These are phyloP conservation scores for Daldinia vernicosa DNA, from an alignment of 495 filamentous ascomycete species.

Conservation along the genomic window DNA sequence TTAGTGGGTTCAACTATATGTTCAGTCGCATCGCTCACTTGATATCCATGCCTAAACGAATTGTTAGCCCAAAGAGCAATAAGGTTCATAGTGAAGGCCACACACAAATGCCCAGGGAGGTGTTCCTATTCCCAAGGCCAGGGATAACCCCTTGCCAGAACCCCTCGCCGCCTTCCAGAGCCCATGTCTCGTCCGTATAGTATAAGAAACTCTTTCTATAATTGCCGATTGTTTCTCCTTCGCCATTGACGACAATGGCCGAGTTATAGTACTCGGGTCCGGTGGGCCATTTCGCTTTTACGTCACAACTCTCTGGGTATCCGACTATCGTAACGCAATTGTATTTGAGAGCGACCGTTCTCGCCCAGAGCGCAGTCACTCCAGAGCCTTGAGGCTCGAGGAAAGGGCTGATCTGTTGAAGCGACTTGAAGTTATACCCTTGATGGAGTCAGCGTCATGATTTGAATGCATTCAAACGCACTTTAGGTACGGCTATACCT, in stretches of 20 bases:
- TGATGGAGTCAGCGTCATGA: constrained; percentile 21
- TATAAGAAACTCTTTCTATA: constrained; percentile 93
- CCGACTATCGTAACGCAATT: constrained; percentile 86
- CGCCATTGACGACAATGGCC: constrained; percentile 76
- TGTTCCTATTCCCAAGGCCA: constrained; percentile 65
- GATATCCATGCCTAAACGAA: constrained; percentile 68
- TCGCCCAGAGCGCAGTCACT: constrained; percentile 81
- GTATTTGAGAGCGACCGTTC: constrained; percentile 72
- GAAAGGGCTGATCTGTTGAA: constrained; percentile 77
- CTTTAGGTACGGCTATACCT: constrained; percentile 60
- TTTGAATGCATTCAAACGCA: neutral
- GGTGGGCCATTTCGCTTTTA: constrained; percentile 50
- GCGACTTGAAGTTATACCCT: constrained; percentile 93
- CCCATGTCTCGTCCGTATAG: constrained; percentile 93
- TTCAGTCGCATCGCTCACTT: constrained; percentile 57
- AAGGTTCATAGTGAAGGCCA: constrained; percentile 51
- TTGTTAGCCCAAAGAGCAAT: neutral
- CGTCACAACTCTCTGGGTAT: constrained; percentile 78
- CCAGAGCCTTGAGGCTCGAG: constrained; percentile 82
- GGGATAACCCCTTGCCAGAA: constrained; percentile 64
- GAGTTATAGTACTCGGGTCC: constrained; percentile 79
- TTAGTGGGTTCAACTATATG: constrained; percentile 22
- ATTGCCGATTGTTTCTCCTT: constrained; percentile 76
- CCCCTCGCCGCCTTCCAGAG: constrained; percentile 73
- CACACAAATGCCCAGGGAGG: constrained; percentile 91